Conservation (phyloP, 805 yeast genomes). For the Yamadazyma nakazawae region DNA sequence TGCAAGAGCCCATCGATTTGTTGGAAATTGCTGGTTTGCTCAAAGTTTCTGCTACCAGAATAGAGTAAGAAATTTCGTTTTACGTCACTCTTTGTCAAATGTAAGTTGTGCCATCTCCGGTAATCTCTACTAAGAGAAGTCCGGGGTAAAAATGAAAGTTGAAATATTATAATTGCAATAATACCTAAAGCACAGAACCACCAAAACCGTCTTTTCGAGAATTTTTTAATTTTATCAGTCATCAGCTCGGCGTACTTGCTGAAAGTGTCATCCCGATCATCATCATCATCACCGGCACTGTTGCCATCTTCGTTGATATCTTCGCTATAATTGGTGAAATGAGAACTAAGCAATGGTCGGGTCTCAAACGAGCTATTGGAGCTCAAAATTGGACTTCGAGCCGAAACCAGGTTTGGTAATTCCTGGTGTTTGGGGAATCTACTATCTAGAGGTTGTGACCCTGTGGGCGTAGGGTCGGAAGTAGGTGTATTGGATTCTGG, state of each 20-base stretch:
- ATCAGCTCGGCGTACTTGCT: slow-evolving; percentile 6
- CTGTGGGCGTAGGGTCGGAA: neutral
- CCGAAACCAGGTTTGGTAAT: neutral
- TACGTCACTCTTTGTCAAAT: slow-evolving; percentile 64
- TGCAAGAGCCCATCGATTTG: slow-evolving; percentile 25
- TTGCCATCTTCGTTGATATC: neutral
- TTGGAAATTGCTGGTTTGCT: slow-evolving; percentile 20
- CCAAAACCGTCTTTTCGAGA: slow-evolving; percentile 39
- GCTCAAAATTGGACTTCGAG: slow-evolving; percentile 5
- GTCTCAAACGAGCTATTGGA: neutral
- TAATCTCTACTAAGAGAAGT: slow-evolving; percentile 81
- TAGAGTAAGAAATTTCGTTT: slow-evolving; percentile 54
- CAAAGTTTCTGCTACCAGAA: slow-evolving; percentile 24
- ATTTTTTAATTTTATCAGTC: slow-evolving; percentile 13
- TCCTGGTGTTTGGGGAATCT: too few relatives aligned
- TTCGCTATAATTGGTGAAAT: neutral
- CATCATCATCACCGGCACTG: neutral
- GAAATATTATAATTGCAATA: slow-evolving; percentile 50
- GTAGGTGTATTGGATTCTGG: neutral
- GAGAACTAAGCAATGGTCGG: slow-evolving; percentile 4
- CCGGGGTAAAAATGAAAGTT: slow-evolving; percentile 74
- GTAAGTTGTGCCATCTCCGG: slow-evolving; percentile 66
- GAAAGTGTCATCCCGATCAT: neutral
- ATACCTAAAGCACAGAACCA: slow-evolving; percentile 49
- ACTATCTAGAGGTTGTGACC: neutral